Evolutionary conservation across 495 filamentous ascomycete species (phyloP), one percentile per base, ranked within the genome.

Genomic region (Aspergillus leporis): DNA sequence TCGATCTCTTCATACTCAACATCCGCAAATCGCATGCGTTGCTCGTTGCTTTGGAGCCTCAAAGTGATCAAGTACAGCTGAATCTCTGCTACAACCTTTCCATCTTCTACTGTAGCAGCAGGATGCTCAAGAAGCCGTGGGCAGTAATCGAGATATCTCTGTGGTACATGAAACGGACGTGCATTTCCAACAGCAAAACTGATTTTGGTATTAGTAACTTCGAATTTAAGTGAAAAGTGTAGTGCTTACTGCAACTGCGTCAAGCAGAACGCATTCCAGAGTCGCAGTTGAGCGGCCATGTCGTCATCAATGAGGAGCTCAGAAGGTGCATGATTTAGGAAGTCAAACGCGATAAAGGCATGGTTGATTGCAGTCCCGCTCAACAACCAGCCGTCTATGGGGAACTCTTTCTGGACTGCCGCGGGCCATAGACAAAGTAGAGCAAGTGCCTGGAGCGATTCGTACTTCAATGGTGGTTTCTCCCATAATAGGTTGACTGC

Each of bases 311-410:
- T 58, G 38, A 68, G 48, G 40, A 50, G 60, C 41, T 74, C 73
- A 18, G 46, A 53, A 8, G 67, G 65, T 5, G 52, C 43, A 28
- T 56, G 58, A 50, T 70, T 69, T 31, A 74, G 63, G 41, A 74
- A 74, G 22, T 60, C 61, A 59, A 76, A 73, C 30, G 72, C 68
- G 32, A 66, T 61, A 10, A 72, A 64, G 21, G 72, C 72, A 65
- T 77, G 74, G 54, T 77, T 72, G 58, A 77, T 73, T 23, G 72
- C 72, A 60, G 73, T 71, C 64, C 72, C 72, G 62, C 74, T 77
- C 66, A 77, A 55, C 32, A 77, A 65, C 74, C 74, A 77, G 65
- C 71, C 72, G 48, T 77, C 74, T 60, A 77, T 73, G 28, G 70
- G 70, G 5, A 66, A 61, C 32, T 72, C 72, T 53, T 71, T 74